These are phyloP conservation scores for Cryphonectria carpinicola DNA, from an alignment of 2,329 filamentous ascomycete species.

Conservation along the genomic window DNA sequence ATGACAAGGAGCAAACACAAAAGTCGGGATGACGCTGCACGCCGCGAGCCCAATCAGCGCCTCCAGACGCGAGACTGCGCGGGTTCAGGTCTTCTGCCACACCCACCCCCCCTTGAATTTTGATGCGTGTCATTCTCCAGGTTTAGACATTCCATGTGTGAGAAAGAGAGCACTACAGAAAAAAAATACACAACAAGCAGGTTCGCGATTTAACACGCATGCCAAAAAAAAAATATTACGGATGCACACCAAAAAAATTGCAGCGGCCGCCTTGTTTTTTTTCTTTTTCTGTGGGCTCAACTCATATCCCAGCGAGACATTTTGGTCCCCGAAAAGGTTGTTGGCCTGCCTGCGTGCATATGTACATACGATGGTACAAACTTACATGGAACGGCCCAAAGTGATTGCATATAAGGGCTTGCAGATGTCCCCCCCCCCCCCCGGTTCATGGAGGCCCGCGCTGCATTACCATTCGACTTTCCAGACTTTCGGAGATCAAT, in stretches of 20 bases:
- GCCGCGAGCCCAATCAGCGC: constrained; percentile 21
- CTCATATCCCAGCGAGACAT: neutral
- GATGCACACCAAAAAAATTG: neutral
- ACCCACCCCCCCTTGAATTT: neutral
- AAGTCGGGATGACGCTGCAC: constrained; percentile 18
- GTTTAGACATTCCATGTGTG: neutral
- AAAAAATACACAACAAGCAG: neutral
- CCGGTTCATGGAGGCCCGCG: neutral
- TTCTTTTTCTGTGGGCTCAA: neutral
- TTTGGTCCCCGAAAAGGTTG: neutral
- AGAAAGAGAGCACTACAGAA: neutral
- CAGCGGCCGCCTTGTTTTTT: neutral
- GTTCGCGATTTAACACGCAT: neutral
- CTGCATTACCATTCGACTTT: neutral
- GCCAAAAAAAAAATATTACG: neutral
- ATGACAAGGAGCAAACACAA: neutral
- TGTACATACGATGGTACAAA: neutral
- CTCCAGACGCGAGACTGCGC: constrained; percentile 23
- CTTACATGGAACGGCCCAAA: neutral
- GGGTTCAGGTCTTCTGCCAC: neutral
- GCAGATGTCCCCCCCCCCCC: neutral
- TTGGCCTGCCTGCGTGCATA: neutral
- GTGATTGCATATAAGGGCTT: neutral
- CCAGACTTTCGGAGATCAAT: neutral
- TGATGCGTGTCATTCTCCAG: neutral